Percentiles rank a stretch among this genome's conserved stretches.
phyloP scores from a whole-genome alignment of 2,329 filamentous ascomycete genomes.

The Berkeleyomyces basicola region DNA sequence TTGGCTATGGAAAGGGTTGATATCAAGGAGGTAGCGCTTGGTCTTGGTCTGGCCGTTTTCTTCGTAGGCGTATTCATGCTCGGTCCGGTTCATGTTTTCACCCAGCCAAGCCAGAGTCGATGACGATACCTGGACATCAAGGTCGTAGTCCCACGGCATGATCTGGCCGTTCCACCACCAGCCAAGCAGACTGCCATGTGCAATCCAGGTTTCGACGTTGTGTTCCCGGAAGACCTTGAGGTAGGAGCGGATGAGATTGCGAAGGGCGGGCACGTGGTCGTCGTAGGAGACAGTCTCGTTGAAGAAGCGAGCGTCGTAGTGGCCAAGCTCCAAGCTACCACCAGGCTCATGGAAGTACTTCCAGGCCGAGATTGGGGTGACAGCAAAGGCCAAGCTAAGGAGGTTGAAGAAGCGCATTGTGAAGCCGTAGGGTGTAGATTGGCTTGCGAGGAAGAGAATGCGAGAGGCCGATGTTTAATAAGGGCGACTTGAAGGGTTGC shows the following conservation, averaged over 20 bases:
- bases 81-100: slow-evolving; percentile 50
- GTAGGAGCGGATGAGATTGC: slow-evolving; percentile 58
- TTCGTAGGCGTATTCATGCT: slow-evolving; percentile 38
- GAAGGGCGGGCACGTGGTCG: slow-evolving; percentile 47
- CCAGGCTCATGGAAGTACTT: slow-evolving; percentile 56
- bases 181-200: slow-evolving; percentile 66
- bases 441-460: not conserved
- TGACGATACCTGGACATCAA: slow-evolving; percentile 63
- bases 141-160: slow-evolving; percentile 71
- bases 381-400: slow-evolving; percentile 8
- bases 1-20: slow-evolving; percentile 54
- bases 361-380: slow-evolving; percentile 10
- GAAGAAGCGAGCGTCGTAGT: slow-evolving; percentile 64
- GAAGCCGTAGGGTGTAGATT: not conserved
- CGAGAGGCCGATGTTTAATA: not conserved
- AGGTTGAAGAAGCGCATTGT: slow-evolving; percentile 13
- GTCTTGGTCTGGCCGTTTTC: slow-evolving; percentile 26
- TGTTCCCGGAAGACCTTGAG: slow-evolving; percentile 46
- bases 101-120: slow-evolving; percentile 50
- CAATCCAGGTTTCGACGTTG: slow-evolving; percentile 68
- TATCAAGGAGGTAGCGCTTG: slow-evolving; percentile 51
- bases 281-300: slow-evolving; percentile 44
- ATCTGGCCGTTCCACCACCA: slow-evolving; percentile 79
- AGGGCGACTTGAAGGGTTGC: not conserved
- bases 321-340: slow-evolving; percentile 40